These are phyloP conservation scores for Dioscorea alata DNA, from an alignment of 106 monocot species.

Conservation along the genomic window DNA sequence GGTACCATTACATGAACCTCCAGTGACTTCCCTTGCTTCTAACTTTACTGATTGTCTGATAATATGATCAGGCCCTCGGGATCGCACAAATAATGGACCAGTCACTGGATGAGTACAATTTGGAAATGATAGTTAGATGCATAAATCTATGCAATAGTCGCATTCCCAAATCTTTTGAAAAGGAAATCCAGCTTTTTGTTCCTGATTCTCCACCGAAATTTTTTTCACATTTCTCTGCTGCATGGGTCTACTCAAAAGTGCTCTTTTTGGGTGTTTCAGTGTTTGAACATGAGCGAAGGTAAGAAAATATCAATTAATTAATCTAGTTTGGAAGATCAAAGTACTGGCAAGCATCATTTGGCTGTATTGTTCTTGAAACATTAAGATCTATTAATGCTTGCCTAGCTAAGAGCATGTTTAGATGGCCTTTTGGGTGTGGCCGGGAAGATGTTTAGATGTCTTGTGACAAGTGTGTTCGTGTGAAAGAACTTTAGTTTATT, in stretches of 20 bases:
- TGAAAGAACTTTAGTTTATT: too few species aligned
- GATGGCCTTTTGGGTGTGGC: too few species aligned
- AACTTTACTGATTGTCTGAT: background rate
- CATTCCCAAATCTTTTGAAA: constrained; percentile 14
- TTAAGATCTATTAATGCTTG: too few species aligned
- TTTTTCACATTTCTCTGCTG: constrained; percentile 73
- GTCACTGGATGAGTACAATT: constrained; percentile 60
- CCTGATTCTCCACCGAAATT: constrained; percentile 32
- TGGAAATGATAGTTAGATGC: constrained; percentile 62
- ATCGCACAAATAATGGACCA: constrained; percentile 91
- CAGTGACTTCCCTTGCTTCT: background rate
- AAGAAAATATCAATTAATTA: background rate
- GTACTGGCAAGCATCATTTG: too few species aligned
- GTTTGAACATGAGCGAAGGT: constrained; percentile 71
- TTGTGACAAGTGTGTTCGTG: too few species aligned
- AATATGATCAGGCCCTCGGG: constrained; percentile 60
- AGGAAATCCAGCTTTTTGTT: constrained; percentile 11
- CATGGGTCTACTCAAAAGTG: constrained; percentile 90
- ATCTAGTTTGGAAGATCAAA: too few species aligned
- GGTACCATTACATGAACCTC: constrained; percentile 26
- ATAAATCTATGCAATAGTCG: constrained; percentile 37
- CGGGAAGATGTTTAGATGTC: too few species aligned
- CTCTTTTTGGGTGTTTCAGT: constrained; percentile 82
- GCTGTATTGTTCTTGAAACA: too few species aligned
- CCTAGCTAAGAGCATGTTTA: too few species aligned